Conservation (phyloP, 495 filamentous ascomycete genomes). For the Penicillium antarcticum region DNA sequence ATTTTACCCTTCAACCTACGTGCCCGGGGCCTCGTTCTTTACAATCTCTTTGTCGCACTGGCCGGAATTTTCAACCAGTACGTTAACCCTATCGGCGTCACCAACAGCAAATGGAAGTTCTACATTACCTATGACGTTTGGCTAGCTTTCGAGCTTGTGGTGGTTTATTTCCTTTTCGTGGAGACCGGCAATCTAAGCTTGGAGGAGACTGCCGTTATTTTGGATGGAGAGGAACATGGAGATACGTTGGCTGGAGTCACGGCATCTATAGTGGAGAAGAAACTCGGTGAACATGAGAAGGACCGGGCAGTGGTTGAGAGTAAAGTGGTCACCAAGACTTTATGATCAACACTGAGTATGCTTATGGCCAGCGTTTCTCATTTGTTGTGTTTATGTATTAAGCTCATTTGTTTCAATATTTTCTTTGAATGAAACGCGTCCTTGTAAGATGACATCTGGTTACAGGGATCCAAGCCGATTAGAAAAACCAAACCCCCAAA, state of each 20-base stretch:
- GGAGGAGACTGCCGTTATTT: slow-evolving; percentile 61
- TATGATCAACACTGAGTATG: not conserved
- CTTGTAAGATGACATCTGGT: too few species aligned
- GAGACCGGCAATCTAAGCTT: slow-evolving; percentile 64
- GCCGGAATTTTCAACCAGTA: not conserved
- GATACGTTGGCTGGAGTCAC: not conserved
- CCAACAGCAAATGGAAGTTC: slow-evolving; percentile 54
- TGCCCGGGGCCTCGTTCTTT: not conserved
- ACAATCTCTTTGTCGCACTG: not conserved
- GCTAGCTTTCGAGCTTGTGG: slow-evolving; percentile 50
- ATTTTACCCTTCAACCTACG: slow-evolving; percentile 57
- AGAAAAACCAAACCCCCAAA: too few species aligned
- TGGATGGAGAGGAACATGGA: slow-evolving; percentile 40
- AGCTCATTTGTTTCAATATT: too few species aligned
- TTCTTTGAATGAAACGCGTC: too few species aligned
- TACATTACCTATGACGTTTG: slow-evolving; percentile 59
- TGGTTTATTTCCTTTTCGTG: slow-evolving; percentile 60
- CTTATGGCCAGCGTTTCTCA: too few species aligned
- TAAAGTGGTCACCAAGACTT: too few species aligned
- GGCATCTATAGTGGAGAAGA: not conserved
- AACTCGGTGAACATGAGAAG: not conserved
- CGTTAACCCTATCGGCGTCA: slow-evolving; percentile 58
- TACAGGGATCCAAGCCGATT: too few species aligned
- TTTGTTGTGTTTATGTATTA: too few species aligned
- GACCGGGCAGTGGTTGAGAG: not conserved